phyloP scores from a whole-genome alignment of 1,284 basidiomycete species.

The Wolfiporia cocos region DNA sequence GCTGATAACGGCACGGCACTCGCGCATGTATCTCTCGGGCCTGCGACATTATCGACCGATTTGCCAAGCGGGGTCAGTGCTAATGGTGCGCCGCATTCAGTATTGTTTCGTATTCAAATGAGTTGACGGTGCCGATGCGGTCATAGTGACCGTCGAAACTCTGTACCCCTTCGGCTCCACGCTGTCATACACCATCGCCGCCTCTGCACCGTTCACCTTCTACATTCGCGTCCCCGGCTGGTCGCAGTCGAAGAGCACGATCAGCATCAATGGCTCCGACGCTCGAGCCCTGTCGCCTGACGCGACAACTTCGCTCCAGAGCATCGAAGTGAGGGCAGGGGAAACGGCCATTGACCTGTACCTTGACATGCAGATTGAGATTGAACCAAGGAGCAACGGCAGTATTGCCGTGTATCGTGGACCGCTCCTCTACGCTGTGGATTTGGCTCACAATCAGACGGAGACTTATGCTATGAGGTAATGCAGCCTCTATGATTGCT shows the following conservation, averaged over 20 bases:
- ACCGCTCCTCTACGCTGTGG: constrained; percentile 44
- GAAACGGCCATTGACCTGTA: constrained; percentile 36
- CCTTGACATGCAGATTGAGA: constrained; percentile 44
- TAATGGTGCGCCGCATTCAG: background rate
- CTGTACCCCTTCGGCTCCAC: constrained; percentile 53
- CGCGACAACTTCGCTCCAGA: constrained; percentile 38
- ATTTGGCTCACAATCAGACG: background rate
- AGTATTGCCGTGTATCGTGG: constrained; percentile 52
- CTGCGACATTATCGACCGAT: constrained; percentile 39
- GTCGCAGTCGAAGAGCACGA: constrained; percentile 25
- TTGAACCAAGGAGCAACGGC: constrained; percentile 45
- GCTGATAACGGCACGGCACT: constrained; percentile 43
- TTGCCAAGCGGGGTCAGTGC: constrained; percentile 34
- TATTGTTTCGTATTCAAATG: background rate
- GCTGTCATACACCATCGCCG: constrained; percentile 42
- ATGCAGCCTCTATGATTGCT: background rate
- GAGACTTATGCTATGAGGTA: background rate
- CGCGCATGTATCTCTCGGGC: constrained; percentile 50
- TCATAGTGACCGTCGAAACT: constrained; percentile 39
- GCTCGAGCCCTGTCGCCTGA: constrained; percentile 31
- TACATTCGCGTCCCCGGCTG: constrained; percentile 51
- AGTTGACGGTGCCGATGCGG: no score
- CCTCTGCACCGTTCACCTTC: constrained; percentile 44
- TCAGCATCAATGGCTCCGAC: constrained; percentile 2
- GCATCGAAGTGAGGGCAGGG: constrained; percentile 27